These are phyloP conservation scores for Lodderomyces margitis DNA, from an alignment of 1,139 yeast genomes.

Conservation along the genomic window DNA sequence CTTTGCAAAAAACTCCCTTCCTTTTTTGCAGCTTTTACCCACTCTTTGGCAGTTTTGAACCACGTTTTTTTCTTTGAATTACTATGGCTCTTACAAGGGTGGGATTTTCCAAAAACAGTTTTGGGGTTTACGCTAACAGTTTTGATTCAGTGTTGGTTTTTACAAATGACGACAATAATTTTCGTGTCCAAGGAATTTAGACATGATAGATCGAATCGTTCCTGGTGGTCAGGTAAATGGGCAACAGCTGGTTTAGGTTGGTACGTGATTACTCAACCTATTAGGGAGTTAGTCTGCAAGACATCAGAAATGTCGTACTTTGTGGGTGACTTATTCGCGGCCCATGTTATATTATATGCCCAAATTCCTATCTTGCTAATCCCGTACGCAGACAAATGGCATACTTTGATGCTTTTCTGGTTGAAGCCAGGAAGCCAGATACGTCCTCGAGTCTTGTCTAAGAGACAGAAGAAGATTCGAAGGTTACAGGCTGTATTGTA, in stretches of 20 bases:
- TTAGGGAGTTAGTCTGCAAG: conserved; percentile 55
- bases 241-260: conserved; percentile 51
- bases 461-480: conserved; percentile 32
- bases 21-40: conserved; percentile 43
- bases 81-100: conserved; percentile 51
- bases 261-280: conserved; percentile 50
- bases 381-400: conserved; percentile 70
- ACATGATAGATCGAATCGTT: conserved; percentile 49
- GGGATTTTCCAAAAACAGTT: conserved; percentile 49
- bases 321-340: conserved; percentile 50
- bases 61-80: conserved; percentile 48
- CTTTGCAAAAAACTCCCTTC: conserved; percentile 42
- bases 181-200: conserved; percentile 50
- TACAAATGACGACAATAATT: conserved; percentile 36
- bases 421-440: conserved; percentile 59
- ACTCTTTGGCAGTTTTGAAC: conserved; percentile 38
- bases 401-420: conserved; percentile 81
- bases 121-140: conserved; percentile 45
- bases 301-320: conserved; percentile 54
- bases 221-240: conserved; percentile 77
- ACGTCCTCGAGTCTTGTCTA: conserved; percentile 35
- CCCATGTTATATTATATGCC: conserved; percentile 49
- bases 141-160: conserved; percentile 44
- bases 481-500: conserved; percentile 34
- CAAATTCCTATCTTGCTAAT: conserved; percentile 54